phyloP scores from a whole-genome alignment of 202 grass and related monocot species.

The Elaeis oleifera region DNA sequence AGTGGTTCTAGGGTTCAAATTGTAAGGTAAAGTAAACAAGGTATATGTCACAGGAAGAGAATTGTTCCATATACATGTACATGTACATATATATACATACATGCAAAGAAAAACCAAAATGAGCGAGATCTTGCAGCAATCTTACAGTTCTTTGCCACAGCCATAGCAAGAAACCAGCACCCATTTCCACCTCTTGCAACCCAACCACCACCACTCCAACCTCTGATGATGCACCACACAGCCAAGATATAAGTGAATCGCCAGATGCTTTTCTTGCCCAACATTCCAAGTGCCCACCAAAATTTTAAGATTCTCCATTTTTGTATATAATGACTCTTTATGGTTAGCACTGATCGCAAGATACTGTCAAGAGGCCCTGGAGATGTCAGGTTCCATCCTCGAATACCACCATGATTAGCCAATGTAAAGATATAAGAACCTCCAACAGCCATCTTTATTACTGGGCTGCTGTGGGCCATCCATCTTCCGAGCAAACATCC shows the following conservation, averaged over 20 bases:
- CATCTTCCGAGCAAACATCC: conserved; percentile 73
- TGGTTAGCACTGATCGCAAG: conserved; percentile 47
- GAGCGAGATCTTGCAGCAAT: neutral
- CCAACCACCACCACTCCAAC: conserved; percentile 75
- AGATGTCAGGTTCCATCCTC: conserved; percentile 78
- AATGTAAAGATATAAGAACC: conserved; percentile 82
- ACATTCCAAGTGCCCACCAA: conserved; percentile 92
- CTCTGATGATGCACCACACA: conserved; percentile 48
- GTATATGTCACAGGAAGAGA: no score
- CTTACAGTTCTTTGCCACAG: conserved; percentile 89
- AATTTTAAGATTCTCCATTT: conserved; percentile 54
- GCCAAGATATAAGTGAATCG: conserved; percentile 64
- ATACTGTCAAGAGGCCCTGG: conserved; percentile 64
- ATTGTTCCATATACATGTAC: no score
- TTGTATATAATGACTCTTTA: conserved; percentile 49
- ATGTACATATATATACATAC: no score
- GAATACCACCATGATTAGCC: conserved; percentile 75
- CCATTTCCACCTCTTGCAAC: conserved; percentile 98
- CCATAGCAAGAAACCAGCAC: conserved; percentile 93
- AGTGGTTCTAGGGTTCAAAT: no score
- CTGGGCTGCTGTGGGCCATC: conserved; percentile 62
- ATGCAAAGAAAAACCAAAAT: no score
- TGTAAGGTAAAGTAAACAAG: no score
- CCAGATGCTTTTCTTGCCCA: conserved; percentile 71
- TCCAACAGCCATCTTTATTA: conserved; percentile 61